Evolutionary conservation across 2,329 filamentous ascomycete species (phyloP).

Genomic region (Tolypocladium tundrense): DNA sequence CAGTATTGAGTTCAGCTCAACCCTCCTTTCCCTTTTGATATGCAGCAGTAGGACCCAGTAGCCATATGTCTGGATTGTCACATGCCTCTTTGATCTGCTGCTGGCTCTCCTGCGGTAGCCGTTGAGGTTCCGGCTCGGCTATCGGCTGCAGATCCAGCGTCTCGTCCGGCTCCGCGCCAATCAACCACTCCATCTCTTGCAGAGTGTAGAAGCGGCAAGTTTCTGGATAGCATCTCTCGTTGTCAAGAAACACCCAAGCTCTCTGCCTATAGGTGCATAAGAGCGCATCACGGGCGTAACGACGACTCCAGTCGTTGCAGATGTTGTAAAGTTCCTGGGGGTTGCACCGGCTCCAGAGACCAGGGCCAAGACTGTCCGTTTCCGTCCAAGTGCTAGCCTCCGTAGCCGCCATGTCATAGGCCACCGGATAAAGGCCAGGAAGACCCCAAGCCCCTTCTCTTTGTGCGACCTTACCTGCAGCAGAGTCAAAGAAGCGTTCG

Average conservation of each 20-base stretch:
- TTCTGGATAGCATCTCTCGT: not conserved
- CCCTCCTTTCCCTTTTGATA: not conserved
- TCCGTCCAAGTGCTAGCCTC: not conserved
- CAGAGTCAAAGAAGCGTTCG: not conserved
- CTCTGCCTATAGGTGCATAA: not conserved
- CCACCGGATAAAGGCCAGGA: not conserved
- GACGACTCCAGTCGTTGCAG: not conserved
- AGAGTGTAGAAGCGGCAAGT: not conserved
- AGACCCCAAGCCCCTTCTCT: not conserved
- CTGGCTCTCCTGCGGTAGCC: not conserved
- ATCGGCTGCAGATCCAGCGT: not conserved
- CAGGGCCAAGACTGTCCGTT: not conserved
- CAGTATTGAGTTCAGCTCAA: not conserved
- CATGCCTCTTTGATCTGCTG: not conserved
- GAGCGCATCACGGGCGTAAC: not conserved
- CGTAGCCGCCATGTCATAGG: not conserved
- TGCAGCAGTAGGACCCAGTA: not conserved
- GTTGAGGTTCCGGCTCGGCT: not conserved
- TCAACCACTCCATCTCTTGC: not conserved
- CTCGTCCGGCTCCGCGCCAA: not conserved
- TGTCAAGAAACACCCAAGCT: not conserved
- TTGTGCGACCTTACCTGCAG: not conserved
- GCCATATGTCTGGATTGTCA: not conserved
- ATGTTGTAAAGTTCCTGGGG: not conserved
- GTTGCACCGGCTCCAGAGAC: not conserved